Evolutionary conservation across 345 rosid genomes (phyloP), one percentile per base, ranked within the genome.

Genomic region (Euphorbia lathyris): DNA sequence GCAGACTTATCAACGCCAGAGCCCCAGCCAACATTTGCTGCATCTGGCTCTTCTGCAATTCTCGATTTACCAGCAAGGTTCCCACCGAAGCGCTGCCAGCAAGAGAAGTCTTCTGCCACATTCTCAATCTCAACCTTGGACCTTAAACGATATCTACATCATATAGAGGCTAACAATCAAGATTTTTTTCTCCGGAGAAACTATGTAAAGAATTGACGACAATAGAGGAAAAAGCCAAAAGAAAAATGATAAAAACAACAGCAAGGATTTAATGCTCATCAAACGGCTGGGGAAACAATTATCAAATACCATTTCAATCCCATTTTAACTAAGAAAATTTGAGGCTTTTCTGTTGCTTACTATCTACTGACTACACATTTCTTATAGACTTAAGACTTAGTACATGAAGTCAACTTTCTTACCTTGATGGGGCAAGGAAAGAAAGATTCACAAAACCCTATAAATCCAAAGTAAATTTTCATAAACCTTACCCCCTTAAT

Each of bases 121-220:
- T 83, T 88, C 43, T 89, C 96, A 55, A 90, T 90, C 70, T 90
- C 94, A 71, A 96, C 99, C 84, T 90, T 90, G 4, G 97, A 78
- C 83, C 99, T 85, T 79, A 96, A 76, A 9, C 93, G 82, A 68
- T 87, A 96, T 72, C 98, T 90, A 83, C 66, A 78, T 73, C 76
- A 65, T 58, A 34, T 8, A 11, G 27, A 16, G 16, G 51, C 51
- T 12, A 7, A 45, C 51, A 10, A 45, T 45, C 19, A 45, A 45
- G 51, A 45, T 16, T 45, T 45, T 10, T 45, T 16, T 45, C 7
- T 17, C 17, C 11, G 51, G 11, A 45, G 51, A 45, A 6, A 45
- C 51, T 45, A 45, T 12, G 51, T 45, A 12, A 16, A 45, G 19
- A 16, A 45, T 14, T 45, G 43, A 40, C 43, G 43, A 40, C 38